A percentile compares a stretch with the other conserved stretches of the same genome.
Evolutionary conservation across 169 alveolate species (phyloP).

Genomic region (Cryptosporidium sp.): DNA sequence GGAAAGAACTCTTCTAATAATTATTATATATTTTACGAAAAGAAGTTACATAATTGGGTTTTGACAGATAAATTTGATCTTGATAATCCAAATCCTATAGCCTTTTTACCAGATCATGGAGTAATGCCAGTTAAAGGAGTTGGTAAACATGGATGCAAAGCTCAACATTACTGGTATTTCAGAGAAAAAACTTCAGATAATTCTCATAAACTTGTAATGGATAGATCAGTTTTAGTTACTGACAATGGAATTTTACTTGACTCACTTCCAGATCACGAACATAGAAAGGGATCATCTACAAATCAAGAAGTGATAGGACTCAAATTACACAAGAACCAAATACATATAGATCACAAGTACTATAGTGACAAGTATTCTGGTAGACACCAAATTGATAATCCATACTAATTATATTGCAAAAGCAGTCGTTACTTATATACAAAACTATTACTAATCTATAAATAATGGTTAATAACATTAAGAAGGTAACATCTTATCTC

Average conservation of each 20-base stretch:
- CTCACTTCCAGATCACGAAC: conserved; percentile 10
- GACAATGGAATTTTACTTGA: conserved; percentile 61
- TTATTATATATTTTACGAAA: conserved; percentile 59
- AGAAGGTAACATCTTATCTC: background rate
- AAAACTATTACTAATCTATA: background rate
- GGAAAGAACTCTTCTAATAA: conserved; percentile 29
- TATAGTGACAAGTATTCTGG: conserved; percentile 23
- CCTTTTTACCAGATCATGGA: conserved; percentile 73
- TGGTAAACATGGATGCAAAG: conserved; percentile 71
- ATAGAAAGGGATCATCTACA: conserved; percentile 3
- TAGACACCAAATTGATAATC: conserved; percentile 37
- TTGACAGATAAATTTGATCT: conserved; percentile 63
- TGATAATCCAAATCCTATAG: conserved; percentile 53
- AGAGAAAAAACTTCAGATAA: conserved; percentile 32
- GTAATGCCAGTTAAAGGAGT: conserved; percentile 77
- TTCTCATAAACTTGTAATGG: conserved; percentile 60
- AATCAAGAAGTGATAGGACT: conserved; percentile 51
- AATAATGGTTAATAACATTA: background rate
- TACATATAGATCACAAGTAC: conserved; percentile 60
- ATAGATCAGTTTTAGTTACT: conserved; percentile 69
- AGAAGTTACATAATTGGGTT: conserved; percentile 71
- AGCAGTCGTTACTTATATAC: conserved; percentile 5
- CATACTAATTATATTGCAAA: conserved; percentile 20
- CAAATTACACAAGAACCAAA: conserved; percentile 60
- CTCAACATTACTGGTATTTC: conserved; percentile 73